Percentiles rank a stretch among this genome's conserved stretches.
Evolutionary conservation across 495 filamentous ascomycete genomes (phyloP).

Genomic region (Podospora pseudopauciseta): DNA sequence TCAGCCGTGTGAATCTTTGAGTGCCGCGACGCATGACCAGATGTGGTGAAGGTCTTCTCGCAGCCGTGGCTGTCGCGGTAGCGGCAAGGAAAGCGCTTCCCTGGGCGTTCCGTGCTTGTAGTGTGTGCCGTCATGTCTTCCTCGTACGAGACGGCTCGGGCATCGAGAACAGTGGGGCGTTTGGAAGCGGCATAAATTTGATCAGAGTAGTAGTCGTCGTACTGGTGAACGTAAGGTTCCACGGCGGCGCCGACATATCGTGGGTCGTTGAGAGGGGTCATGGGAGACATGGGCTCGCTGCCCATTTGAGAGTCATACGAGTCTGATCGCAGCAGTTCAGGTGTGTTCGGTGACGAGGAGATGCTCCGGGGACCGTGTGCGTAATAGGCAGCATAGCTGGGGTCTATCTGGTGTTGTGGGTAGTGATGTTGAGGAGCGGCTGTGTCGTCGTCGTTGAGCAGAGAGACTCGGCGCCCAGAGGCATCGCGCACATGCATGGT

Average conservation of each 20-base stretch:
- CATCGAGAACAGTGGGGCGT: constrained; percentile 33
- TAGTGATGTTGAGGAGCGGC: constrained; percentile 17
- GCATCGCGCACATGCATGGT: constrained; percentile 49
- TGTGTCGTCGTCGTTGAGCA: constrained; percentile 49
- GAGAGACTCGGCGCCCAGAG: constrained; percentile 49
- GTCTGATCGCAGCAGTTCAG: constrained; percentile 49
- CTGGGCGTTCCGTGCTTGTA: constrained; percentile 37
- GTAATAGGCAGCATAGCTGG: constrained; percentile 13
- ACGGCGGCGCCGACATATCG: constrained; percentile 25
- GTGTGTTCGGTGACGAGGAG: constrained; percentile 44
- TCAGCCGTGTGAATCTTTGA: constrained; percentile 96
- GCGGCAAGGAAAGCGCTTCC: constrained; percentile 65
- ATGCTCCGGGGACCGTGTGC: constrained; percentile 22
- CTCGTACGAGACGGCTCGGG: constrained; percentile 32
- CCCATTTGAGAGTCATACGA: constrained; percentile 54
- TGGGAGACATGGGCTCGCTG: constrained; percentile 46
- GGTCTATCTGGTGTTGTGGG: constrained; percentile 10
- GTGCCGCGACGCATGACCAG: constrained; percentile 92
- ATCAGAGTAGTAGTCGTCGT: constrained; percentile 35
- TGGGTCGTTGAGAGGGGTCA: constrained; percentile 42
- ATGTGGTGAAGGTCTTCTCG: constrained; percentile 86
- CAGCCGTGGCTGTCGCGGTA: constrained; percentile 64
- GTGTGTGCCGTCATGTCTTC: constrained; percentile 40
- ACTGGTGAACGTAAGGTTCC: constrained; percentile 32
- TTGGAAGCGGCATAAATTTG: constrained; percentile 33